phyloP scores from a whole-genome alignment of 768 basidiomycete genomes.

The Lepiota brunneoincarnata region DNA sequence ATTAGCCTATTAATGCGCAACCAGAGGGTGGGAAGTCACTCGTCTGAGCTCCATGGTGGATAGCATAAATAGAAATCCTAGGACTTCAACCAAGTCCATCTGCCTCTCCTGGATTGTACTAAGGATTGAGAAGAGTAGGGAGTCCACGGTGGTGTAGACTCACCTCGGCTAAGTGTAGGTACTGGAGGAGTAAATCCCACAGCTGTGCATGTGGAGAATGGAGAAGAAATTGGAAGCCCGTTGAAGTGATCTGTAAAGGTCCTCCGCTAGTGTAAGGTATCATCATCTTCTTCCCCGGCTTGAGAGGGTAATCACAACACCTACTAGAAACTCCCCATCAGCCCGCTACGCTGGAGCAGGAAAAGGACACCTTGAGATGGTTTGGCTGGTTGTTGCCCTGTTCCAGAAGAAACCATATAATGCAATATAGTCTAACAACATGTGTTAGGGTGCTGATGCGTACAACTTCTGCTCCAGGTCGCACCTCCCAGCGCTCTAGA shows the following conservation, averaged over 20 bases:
- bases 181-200: constrained; percentile 92
- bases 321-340: constrained; percentile 78
- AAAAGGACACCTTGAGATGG: constrained; percentile 84
- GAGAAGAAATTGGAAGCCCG: constrained; percentile 94
- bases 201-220: constrained; percentile 93
- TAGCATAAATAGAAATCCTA: constrained; percentile 95
- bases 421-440: constrained; percentile 82
- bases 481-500: constrained; percentile 87
- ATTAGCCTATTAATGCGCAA: constrained; percentile 15
- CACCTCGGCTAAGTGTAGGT: constrained; percentile 84
- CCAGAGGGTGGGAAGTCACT: constrained; percentile 40
- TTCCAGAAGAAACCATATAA: constrained; percentile 95
- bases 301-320: constrained; percentile 18
- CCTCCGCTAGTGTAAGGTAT: constrained; percentile 40
- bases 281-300: constrained; percentile 3
- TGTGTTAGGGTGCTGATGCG: constrained; percentile 4
- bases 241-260: constrained; percentile 80
- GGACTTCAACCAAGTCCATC: constrained; percentile 91
- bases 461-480: constrained; percentile 15
- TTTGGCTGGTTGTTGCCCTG: constrained; percentile 67
- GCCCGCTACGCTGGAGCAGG: constrained; percentile 77
- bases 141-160: constrained; percentile 17
- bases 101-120: constrained; percentile 59
- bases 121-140: constrained; percentile 18
- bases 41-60: constrained; percentile 94